Evolutionary conservation across 1,284 basidiomycete species (phyloP).

Genomic region (Kalmanozyma brasiliensis): DNA sequence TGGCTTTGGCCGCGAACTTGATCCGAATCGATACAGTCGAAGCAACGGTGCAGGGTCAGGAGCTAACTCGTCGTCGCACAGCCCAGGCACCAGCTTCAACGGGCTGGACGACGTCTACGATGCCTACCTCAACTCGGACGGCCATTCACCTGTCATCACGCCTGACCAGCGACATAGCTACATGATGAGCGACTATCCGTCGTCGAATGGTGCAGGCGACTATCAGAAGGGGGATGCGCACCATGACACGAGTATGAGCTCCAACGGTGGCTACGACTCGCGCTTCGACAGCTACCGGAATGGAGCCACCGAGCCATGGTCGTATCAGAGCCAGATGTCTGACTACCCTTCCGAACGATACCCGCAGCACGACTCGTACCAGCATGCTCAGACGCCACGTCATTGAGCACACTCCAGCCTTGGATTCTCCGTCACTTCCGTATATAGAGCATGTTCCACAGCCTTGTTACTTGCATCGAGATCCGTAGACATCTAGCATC

Average conservation of each 20-base stretch:
- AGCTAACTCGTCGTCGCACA: slow-evolving; percentile 23
- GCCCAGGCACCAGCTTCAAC: slow-evolving; percentile 17
- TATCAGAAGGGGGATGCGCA: slow-evolving; percentile 13
- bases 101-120: slow-evolving; percentile 49
- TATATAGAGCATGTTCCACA: not conserved
- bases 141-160: slow-evolving; percentile 27
- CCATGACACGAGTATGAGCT: not conserved
- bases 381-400: not conserved
- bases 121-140: slow-evolving; percentile 38
- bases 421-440: not conserved
- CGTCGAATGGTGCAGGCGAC: not conserved
- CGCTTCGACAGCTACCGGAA: slow-evolving; percentile 11
- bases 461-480: not conserved
- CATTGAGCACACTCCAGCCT: slow-evolving; percentile 11
- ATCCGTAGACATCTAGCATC: not conserved
- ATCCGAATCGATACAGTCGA: slow-evolving; percentile 32
- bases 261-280: slow-evolving; percentile 2
- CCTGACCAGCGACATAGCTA: slow-evolving; percentile 44
- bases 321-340: slow-evolving; percentile 4
- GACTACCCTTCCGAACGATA: slow-evolving; percentile 5
- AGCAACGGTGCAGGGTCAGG: slow-evolving; percentile 20
- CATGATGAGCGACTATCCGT: slow-evolving; percentile 43
- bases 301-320: slow-evolving; percentile 15
- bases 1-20: slow-evolving; percentile 36
- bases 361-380: slow-evolving; percentile 14